Evolutionary conservation across 306 rosid species (phyloP), one percentile per base, ranked within the genome.

Genomic region (Biancaea sappan): DNA sequence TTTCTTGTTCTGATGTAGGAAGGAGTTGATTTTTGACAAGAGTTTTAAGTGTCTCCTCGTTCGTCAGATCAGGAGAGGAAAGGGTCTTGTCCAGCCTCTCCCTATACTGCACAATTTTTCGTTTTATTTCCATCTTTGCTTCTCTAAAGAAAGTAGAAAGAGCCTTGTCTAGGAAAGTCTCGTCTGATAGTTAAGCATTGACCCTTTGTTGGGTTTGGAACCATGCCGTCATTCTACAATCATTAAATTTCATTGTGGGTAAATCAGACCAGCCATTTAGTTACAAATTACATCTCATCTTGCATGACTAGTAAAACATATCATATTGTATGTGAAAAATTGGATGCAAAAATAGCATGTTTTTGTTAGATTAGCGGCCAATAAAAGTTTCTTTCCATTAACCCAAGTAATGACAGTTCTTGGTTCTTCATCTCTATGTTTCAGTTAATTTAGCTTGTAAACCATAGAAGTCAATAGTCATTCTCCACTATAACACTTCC

Each of bases 41-140:
- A 60, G 71, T 60, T 74, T 80, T 82, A 58, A 91, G 85, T 6
- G 71, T 74, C 77, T 87, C 88, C 58, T 51, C 65, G 60, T 84
- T 78, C 38, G 85, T 75, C 82, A 93, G 88, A 86, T 87, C 90
- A 60, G 85, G 88, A 8, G 90, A 91, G 41, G 83, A 83, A 50
- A 93, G 91, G 43, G 97, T 89, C 67, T 73, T 86, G 64, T 93
- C 93, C 58, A 91, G 80, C 77, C 90, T 89, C 82, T 87, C 96
- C 73, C 97, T 84, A 79, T 93, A 93, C 78, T 91, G 87, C 70
- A 65, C 77, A 60, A 93, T 89, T 64, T 83, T 87, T 48, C 43
- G 73, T 53, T 77, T 86, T 81, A 79, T 86, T 73, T 78, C 90
- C 97, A 93, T 93, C 69, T 83, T 84, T 19, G 79, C 78, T 78